These are phyloP conservation scores for Drechslerella coelobrocha DNA, from an alignment of 2,329 filamentous ascomycete genomes.

Conservation along the genomic window DNA sequence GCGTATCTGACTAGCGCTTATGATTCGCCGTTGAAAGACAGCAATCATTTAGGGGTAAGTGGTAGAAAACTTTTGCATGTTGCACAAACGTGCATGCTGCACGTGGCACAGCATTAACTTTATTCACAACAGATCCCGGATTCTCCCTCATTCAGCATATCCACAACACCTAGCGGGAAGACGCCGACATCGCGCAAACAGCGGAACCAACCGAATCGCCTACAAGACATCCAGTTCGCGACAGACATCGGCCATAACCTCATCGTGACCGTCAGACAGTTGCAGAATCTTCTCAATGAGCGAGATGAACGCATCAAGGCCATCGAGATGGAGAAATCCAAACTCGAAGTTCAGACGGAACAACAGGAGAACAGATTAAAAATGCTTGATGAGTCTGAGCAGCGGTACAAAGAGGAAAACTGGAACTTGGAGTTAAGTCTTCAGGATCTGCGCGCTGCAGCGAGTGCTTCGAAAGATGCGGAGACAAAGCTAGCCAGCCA, in stretches of 20 bases:
- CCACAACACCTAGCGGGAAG: slow-evolving; percentile 63
- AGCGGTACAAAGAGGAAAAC: slow-evolving; percentile 97
- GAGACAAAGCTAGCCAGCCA: slow-evolving; percentile 81
- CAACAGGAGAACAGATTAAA: slow-evolving; percentile 79
- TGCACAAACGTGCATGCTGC: not conserved
- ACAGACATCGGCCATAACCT: slow-evolving; percentile 96
- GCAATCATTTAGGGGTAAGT: slow-evolving; percentile 56
- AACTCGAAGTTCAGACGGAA: slow-evolving; percentile 82
- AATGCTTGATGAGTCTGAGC: slow-evolving; percentile 87
- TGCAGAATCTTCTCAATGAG: slow-evolving; percentile 83
- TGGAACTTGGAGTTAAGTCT: slow-evolving; percentile 95
- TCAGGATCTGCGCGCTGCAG: slow-evolving; percentile 77
- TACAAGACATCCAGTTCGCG: slow-evolving; percentile 98
- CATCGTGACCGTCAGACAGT: slow-evolving; percentile 87
- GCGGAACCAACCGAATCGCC: slow-evolving; percentile 84
- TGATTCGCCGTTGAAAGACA: slow-evolving; percentile 58
- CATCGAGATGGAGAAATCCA: slow-evolving; percentile 75
- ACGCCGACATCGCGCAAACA: slow-evolving; percentile 59
- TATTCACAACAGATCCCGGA: slow-evolving; percentile 29
- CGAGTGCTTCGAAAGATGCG: slow-evolving; percentile 78
- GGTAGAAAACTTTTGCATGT: not conserved
- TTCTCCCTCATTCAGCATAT: slow-evolving; percentile 55
- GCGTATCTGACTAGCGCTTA: slow-evolving; percentile 70
- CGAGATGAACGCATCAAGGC: slow-evolving; percentile 84
- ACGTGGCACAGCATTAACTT: slow-evolving; percentile 4